phyloP scores from a whole-genome alignment of 2,329 filamentous ascomycete genomes.

The Periconia sp. region DNA sequence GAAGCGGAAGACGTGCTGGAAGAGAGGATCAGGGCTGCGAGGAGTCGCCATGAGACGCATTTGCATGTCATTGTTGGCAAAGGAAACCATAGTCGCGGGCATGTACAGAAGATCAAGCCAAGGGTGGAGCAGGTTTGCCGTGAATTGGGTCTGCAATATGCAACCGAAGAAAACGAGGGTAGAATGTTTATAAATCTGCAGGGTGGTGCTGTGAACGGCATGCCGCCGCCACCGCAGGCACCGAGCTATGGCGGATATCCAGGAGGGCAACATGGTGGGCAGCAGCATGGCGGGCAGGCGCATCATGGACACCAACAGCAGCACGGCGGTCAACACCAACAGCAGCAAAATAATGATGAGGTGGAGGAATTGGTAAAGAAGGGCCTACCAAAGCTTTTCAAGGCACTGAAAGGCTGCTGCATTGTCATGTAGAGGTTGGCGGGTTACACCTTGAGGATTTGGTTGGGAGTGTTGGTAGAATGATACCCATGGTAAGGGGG shows the following conservation, averaged over 20 bases:
- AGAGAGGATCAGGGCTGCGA: constrained; percentile 80
- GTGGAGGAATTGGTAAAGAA: constrained; percentile 67
- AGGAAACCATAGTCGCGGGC: constrained; percentile 82
- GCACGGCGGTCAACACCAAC: constrained; percentile 41
- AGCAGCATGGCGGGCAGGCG: constrained; percentile 50
- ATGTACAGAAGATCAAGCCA: constrained; percentile 96
- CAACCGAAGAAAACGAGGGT: constrained; percentile 87
- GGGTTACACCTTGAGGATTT: not conserved
- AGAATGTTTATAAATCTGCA: constrained; percentile 87
- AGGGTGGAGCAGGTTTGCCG: constrained; percentile 85
- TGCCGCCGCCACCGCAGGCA: constrained; percentile 49
- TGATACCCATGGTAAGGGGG: too few relatives aligned
- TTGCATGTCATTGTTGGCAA: constrained; percentile 96
- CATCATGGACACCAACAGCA: constrained; percentile 45
- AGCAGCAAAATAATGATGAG: constrained; percentile 61
- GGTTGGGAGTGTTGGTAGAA: constrained; percentile 1
- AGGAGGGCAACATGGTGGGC: constrained; percentile 36
- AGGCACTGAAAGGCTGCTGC: constrained; percentile 73
- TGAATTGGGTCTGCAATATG: constrained; percentile 81
- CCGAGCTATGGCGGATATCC: constrained; percentile 40
- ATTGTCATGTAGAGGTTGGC: constrained; percentile 68
- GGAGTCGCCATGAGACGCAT: constrained; percentile 75
- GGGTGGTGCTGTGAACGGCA: constrained; percentile 63
- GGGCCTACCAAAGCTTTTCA: constrained; percentile 65
- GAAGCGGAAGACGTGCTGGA: constrained; percentile 93